Base-by-base conservation (phyloP, 2,329 filamentous ascomycete species). In the Alternaria tenuissima region DNA sequence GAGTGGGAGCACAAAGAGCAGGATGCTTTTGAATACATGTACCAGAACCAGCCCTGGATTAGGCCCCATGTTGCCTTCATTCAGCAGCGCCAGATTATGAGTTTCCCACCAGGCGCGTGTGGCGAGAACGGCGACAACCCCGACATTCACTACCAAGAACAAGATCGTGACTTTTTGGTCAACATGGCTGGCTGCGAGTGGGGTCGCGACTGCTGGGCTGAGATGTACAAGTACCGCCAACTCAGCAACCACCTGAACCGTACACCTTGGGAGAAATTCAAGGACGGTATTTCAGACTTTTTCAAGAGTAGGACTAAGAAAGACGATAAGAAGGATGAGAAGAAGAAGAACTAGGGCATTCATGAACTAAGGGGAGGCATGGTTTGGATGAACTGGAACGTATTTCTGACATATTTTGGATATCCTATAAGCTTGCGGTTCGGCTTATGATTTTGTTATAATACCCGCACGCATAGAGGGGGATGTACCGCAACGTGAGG, bases 1-100 rank as follows among this genome's bases (percentile, higher is more conserved):
- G 88, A 95, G 64, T 99, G 95, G 95, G 94, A 95, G 74, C 95
- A 99, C 83, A 98, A 98, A 78, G 95, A 99, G 79, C 95, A 99
- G 80, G 94, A 98, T 75, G 93, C 94, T 2, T 82, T 99, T 42
- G 94, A 97, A 81, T 91, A 96, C 80, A 85, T 99, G 64, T 99
- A 99, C 81, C 87, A 85, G 58, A 91, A 90, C 56, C 94, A 98
- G 76, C 92, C 95, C 0, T 99, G 95, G 94, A 88, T 98, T 55
- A 89, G 95, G 60, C 89, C 92, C 57, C 91, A 95, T 70, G 89
- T 93, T 3, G 94, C 88, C 5, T 99, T 99, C 80, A 85, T 97
- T 47, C 90, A 91, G 0, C 94, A 98, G 78, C 90, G 95, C 69
- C 91, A 89, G 80, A 92, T 98, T 81, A 99, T 98, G 83, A 92